A percentile compares a stretch with the other conserved stretches of the same genome.
Conservation (phyloP, 1,284 basidiomycete genomes). For the Ceratobasidium sp. region DNA sequence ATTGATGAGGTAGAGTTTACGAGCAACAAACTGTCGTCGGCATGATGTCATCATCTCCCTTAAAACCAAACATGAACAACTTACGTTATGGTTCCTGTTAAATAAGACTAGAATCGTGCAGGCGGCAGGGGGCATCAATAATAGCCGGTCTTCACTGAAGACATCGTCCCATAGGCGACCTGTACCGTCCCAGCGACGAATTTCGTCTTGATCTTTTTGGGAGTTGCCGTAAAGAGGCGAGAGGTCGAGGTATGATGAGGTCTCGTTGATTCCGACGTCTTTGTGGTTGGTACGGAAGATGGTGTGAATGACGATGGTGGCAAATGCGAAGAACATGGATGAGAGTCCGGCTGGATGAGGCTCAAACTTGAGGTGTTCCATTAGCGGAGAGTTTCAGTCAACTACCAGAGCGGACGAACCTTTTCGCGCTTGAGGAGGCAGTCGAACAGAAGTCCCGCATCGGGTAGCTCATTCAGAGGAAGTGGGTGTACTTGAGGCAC, state of each 20-base stretch:
- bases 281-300: constrained; percentile 55
- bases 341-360: constrained; percentile 81
- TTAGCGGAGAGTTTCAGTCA: too few relatives aligned
- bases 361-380: constrained; percentile 59
- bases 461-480: too few relatives aligned
- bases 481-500: too few relatives aligned
- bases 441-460: too few relatives aligned
- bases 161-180: constrained; percentile 72
- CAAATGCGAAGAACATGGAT: constrained; percentile 80
- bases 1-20: constrained; percentile 78
- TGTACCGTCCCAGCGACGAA: constrained; percentile 68
- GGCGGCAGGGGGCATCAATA: constrained; percentile 77
- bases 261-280: constrained; percentile 76
- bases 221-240: constrained; percentile 76
- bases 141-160: constrained; percentile 77
- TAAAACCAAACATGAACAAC: constrained; percentile 45
- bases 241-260: constrained; percentile 87
- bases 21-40: constrained; percentile 71
- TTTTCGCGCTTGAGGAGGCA: too few relatives aligned
- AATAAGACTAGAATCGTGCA: constrained; percentile 77
- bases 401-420: too few relatives aligned
- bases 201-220: constrained; percentile 63
- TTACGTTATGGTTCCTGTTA: constrained; percentile 84
- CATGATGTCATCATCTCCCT: neutral
- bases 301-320: constrained; percentile 48